Base-by-base conservation (phyloP, 495 filamentous ascomycete genomes). In the Glarea lozoyensis region DNA sequence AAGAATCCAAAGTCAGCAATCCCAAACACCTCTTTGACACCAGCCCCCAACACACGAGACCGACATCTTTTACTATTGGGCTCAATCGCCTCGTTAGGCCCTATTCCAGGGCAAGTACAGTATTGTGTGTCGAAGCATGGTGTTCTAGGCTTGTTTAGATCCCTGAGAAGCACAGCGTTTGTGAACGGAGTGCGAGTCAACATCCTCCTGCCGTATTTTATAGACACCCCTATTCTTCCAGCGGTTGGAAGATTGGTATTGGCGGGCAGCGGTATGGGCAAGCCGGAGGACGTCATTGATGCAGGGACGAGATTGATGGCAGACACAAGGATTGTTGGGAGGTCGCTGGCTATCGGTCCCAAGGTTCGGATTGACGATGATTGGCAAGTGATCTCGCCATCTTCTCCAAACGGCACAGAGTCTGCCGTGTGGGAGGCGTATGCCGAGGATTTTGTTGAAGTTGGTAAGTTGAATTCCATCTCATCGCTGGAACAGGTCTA, bases 111-210 rank as follows among this genome's bases (percentile, higher is more conserved):
- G 6, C 57, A 68, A 48, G 60, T 66, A 1, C 64, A 75, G 33
- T 85, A 85, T 53, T 62, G 63, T 11, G 65, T 68, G 6, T 66
- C 73, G 11, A 85, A 85, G 53, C 81, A 84, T 58, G 80, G 63
- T 0, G 64, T 85, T 1, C 61, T 82, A 18, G 80, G 79, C 0
- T 62, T 82, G 37, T 85, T 81, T 53, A 62, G 79, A 17, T 60
- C 61, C 10, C 58, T 84, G 13, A 58, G 81, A 4, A 48, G 65
- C 3, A 67, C 68, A 0, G 54, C 64, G 3, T 69, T 65, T 46
- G 31, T 51, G 18, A 36, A 60, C 20, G 74, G 73, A 2, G 58
- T 85, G 5, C 59, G 81, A 17, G 59, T 78, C 35, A 85, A 83
- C 45, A 54, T 80, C 31, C 41, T 85, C 11, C 68, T 62, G 42